Conservation (phyloP, 345 rosid genomes). For the Ricinus communis region DNA sequence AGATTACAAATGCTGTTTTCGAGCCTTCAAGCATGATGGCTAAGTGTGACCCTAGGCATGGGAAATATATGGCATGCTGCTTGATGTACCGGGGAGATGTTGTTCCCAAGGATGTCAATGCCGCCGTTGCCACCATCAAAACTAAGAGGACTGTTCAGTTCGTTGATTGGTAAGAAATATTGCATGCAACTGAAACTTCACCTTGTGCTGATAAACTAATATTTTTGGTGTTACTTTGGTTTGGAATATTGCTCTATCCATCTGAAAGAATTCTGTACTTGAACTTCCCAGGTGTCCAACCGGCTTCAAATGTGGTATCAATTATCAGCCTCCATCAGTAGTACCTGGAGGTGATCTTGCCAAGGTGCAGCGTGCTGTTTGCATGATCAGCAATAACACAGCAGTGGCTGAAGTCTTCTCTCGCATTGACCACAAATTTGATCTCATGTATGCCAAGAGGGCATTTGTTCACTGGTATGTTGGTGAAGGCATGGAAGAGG, state of each 20-base stretch:
- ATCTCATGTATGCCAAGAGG: slow-evolving; percentile 42
- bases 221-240: too few relatives aligned
- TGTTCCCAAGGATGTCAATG: slow-evolving; percentile 44
- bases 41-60: slow-evolving; percentile 41
- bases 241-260: too few relatives aligned
- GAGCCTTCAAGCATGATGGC: slow-evolving; percentile 45
- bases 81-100: slow-evolving; percentile 45
- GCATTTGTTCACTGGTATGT: slow-evolving; percentile 45
- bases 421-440: slow-evolving; percentile 38
- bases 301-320: slow-evolving; percentile 42
- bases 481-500: slow-evolving; percentile 46
- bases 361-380: slow-evolving; percentile 40
- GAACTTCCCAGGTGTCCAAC: slow-evolving; percentile 35
- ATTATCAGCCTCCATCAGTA: slow-evolving; percentile 37
- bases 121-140: slow-evolving; percentile 37
- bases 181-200: not conserved
- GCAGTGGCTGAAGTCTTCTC: slow-evolving; percentile 45
- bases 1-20: slow-evolving; percentile 42
- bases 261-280: not conserved
- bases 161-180: slow-evolving; percentile 37
- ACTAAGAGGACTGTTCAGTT: slow-evolving; percentile 37
- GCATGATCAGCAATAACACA: slow-evolving; percentile 47
- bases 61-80: slow-evolving; percentile 42
- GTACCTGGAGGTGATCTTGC: slow-evolving; percentile 44
- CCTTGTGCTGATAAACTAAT: not conserved